Percentiles rank a stretch among this genome's conserved stretches.
phyloP scores from a whole-genome alignment of 2,329 filamentous ascomycete genomes.

The Exophiala calicioides region DNA sequence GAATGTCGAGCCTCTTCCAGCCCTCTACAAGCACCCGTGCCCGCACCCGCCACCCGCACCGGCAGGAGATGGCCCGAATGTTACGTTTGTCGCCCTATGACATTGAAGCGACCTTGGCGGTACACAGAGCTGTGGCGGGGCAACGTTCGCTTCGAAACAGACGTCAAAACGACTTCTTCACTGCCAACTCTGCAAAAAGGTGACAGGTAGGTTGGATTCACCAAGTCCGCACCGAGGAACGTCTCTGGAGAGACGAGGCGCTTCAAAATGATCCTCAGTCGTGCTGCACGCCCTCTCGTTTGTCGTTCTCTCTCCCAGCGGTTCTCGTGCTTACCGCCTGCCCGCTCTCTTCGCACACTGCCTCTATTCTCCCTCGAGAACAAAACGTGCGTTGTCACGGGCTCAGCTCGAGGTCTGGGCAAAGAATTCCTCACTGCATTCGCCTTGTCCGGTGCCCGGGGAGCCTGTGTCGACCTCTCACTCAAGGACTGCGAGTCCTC shows the following conservation, averaged over 20 bases:
- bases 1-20: no score
- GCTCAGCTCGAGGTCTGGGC: slow-evolving; percentile 34
- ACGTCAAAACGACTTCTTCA: no score
- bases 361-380: slow-evolving; percentile 30
- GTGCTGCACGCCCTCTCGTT: background rate
- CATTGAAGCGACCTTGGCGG: no score
- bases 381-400: slow-evolving; percentile 30
- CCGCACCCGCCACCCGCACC: no score
- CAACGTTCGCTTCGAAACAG: background rate
- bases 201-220: background rate
- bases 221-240: background rate
- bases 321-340: background rate
- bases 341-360: slow-evolving; percentile 22
- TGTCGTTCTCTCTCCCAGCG: background rate
- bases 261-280: slow-evolving; percentile 7
- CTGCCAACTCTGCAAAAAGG: no score
- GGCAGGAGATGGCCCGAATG: no score
- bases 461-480: slow-evolving; percentile 37
- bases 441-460: slow-evolving; percentile 36
- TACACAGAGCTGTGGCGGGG: no score
- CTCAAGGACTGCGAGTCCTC: slow-evolving; percentile 32
- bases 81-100: no score
- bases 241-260: background rate
- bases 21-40: no score
- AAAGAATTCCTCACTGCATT: slow-evolving; percentile 37